A percentile compares a stretch with the other conserved stretches of the same genome.
Evolutionary conservation across 345 rosid species (phyloP).

Genomic region (Nasturtium officinale): DNA sequence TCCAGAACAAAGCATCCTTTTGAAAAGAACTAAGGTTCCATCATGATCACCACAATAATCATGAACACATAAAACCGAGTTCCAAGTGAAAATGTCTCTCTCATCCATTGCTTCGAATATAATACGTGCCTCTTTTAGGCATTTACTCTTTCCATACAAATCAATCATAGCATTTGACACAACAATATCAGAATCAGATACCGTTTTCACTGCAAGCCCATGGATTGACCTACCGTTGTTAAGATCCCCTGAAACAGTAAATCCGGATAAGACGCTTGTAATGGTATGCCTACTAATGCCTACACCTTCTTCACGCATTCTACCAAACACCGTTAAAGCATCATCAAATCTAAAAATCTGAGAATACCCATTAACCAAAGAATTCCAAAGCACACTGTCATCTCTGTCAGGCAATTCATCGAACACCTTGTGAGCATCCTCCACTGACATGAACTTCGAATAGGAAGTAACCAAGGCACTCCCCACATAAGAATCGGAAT

Average conservation of each 20-base stretch:
- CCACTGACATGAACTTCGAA: slow-evolving; percentile 45
- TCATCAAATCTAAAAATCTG: slow-evolving; percentile 52
- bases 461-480: slow-evolving; percentile 55
- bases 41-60: slow-evolving; percentile 64
- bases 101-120: slow-evolving; percentile 54
- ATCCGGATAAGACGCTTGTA: slow-evolving; percentile 56
- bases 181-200: slow-evolving; percentile 40
- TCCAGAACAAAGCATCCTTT: slow-evolving; percentile 52
- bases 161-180: slow-evolving; percentile 68
- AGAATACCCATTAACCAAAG: slow-evolving; percentile 62
- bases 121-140: slow-evolving; percentile 46
- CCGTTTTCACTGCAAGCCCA: slow-evolving; percentile 51
- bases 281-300: slow-evolving; percentile 47
- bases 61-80: slow-evolving; percentile 57
- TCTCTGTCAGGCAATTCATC: slow-evolving; percentile 58
- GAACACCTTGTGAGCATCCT: slow-evolving; percentile 59
- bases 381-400: slow-evolving; percentile 65
- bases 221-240: slow-evolving; percentile 54
- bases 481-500: slow-evolving; percentile 54
- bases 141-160: slow-evolving; percentile 69
- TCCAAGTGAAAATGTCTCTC: slow-evolving; percentile 65
- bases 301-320: slow-evolving; percentile 51
- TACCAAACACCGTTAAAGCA: slow-evolving; percentile 47
- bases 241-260: slow-evolving; percentile 49
- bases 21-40: slow-evolving; percentile 54